These are phyloP conservation scores for Parmales sp. DNA, from an alignment of 108 stramenopile species.

Conservation along the genomic window DNA sequence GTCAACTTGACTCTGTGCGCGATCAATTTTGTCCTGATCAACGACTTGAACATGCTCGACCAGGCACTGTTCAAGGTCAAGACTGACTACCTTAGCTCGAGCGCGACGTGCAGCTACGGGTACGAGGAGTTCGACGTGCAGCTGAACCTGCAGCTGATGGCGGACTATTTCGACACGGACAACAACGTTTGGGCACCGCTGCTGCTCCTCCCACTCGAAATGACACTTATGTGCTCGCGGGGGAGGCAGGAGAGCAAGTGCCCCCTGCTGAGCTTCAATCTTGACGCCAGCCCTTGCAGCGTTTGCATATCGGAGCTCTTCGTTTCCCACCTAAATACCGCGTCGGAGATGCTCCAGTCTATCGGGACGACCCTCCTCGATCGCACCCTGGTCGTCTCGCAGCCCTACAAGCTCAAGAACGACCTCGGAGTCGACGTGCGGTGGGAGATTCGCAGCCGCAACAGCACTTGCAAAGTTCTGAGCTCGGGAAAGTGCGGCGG, in stretches of 20 bases:
- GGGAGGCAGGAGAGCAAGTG: slow-evolving; percentile 35
- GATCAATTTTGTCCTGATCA: slow-evolving; percentile 50
- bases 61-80: slow-evolving; percentile 61
- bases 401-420: too few relatives aligned
- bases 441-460: neutral
- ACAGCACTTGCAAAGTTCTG: slow-evolving; percentile 29
- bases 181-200: slow-evolving; percentile 51
- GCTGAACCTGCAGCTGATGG: slow-evolving; percentile 38
- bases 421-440: neutral
- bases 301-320: slow-evolving; percentile 74
- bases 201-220: slow-evolving; percentile 57
- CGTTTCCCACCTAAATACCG: slow-evolving; percentile 57
- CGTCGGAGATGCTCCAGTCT: slow-evolving; percentile 70
- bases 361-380: slow-evolving; percentile 18
- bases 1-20: slow-evolving; percentile 46
- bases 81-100: too few relatives aligned
- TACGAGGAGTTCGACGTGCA: slow-evolving; percentile 36
- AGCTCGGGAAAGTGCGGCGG: slow-evolving; percentile 19
- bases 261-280: slow-evolving; percentile 46
- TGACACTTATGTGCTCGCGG: slow-evolving; percentile 47
- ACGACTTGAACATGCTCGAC: slow-evolving; percentile 74
- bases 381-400: too few relatives aligned
- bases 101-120: too few relatives aligned
- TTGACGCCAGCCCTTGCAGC: slow-evolving; percentile 60
- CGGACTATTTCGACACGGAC: slow-evolving; percentile 67